These are phyloP conservation scores for Fusarium sp. DNA, from an alignment of 2,329 filamentous ascomycete species.

Conservation along the genomic window DNA sequence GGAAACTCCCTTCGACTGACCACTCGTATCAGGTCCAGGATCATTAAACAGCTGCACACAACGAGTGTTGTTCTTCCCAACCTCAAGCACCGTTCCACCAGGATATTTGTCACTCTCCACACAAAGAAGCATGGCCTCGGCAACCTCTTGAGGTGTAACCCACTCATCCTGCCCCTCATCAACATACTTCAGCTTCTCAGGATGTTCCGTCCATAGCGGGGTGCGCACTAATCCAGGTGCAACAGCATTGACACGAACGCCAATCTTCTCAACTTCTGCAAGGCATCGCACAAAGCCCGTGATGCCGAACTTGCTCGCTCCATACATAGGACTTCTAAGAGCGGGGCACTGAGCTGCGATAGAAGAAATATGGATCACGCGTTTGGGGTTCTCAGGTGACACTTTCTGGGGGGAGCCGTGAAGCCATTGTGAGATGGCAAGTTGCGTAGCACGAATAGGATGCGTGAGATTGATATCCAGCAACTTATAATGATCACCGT, in stretches of 20 bases:
- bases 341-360: slow-evolving; percentile 49
- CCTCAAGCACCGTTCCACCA: slow-evolving; percentile 55
- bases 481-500: slow-evolving; percentile 46
- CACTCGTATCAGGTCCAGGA: slow-evolving; percentile 48
- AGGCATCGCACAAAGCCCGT: slow-evolving; percentile 54
- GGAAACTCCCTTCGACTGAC: slow-evolving; percentile 40
- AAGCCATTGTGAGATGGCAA: slow-evolving; percentile 52
- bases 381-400: slow-evolving; percentile 45
- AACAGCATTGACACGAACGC: slow-evolving; percentile 54
- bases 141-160: slow-evolving; percentile 55
- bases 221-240: slow-evolving; percentile 57
- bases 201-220: slow-evolving; percentile 56
- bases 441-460: slow-evolving; percentile 52
- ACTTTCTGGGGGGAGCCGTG: slow-evolving; percentile 33
- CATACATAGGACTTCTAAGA: slow-evolving; percentile 50
- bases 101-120: slow-evolving; percentile 46
- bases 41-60: slow-evolving; percentile 50
- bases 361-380: slow-evolving; percentile 50
- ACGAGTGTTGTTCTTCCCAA: slow-evolving; percentile 46
- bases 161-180: slow-evolving; percentile 49
- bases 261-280: slow-evolving; percentile 45
- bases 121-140: slow-evolving; percentile 54
- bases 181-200: slow-evolving; percentile 53
- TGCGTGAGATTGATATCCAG: slow-evolving; percentile 55
- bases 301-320: slow-evolving; percentile 52